Evolutionary conservation across 106 monocot genomes (phyloP), one percentile per base, ranked within the genome.

Genomic region (Narthecium ossifragum): DNA sequence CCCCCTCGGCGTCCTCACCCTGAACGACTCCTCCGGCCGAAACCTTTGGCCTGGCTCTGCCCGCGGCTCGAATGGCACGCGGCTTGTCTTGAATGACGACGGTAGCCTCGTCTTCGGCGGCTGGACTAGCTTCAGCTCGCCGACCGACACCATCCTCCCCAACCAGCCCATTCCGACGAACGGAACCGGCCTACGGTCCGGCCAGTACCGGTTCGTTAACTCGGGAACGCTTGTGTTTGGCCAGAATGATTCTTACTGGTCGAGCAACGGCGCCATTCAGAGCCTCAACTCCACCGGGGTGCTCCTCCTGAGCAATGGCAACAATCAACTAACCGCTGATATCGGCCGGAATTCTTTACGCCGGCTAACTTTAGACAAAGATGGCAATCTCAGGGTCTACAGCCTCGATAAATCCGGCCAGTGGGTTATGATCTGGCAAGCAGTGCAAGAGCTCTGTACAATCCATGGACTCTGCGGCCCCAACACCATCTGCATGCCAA

Each of bases 341-440:
- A 0, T 34, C 17, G 40, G 41, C 21, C 1, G 17, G 5, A 4
- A 15, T 1, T 15, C 57, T 1, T 50, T 80, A 39, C 73, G 88
- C 3, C 46, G 88, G 6, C 63, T 88, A 7, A 80, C 76, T 9
- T 66, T 88, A 0, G 79, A 73, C 59, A 6, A 21, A 10, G 76
- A 80, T 37, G 88, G 88, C 25, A 82, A 81, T 41, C 71, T 75
- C n/a, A 46, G 67, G 36, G 37, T 80, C 10, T 80, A 84, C 74
- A 83, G 88, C 73, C 71, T 83, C 47, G 18, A 46, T 53, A 4
- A 23, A 6, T 34, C 38, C n/a, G 43, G 83, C 26, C 7, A 0
- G 7, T 88, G 82, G 82, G 21, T 5, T 22, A 40, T 79, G 26
- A 76, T 79, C n/a, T 88, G 88, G 88, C 51, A 70, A 8, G 73